phyloP scores from a whole-genome alignment of 768 basidiomycete species.

The Neoboletus brunneissimus region DNA sequence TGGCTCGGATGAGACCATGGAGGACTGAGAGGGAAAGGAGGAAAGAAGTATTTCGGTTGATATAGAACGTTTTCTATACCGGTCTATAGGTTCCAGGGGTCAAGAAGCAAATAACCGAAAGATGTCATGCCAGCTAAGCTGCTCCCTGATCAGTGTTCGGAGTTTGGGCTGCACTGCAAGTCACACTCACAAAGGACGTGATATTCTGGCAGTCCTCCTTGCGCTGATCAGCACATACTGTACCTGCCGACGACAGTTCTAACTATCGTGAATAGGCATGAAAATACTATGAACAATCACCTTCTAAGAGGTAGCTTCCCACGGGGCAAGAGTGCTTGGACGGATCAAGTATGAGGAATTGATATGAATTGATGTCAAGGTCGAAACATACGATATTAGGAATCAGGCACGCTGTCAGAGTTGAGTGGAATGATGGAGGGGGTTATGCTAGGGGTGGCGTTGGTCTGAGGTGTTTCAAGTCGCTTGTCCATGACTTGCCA shows the following conservation, averaged over 20 bases:
- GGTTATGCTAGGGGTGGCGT: too few species aligned
- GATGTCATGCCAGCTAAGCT: neutral
- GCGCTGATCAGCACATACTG: neutral
- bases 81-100: neutral
- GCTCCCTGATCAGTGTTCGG: neutral
- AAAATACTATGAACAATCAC: neutral
- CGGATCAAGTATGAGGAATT: neutral
- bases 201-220: neutral
- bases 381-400: neutral
- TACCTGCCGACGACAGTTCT: neutral
- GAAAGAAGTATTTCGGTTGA: neutral
- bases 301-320: neutral
- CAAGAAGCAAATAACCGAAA: neutral
- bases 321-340: neutral
- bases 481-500: neutral
- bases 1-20: neutral
- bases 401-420: neutral
- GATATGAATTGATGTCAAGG: neutral
- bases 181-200: neutral
- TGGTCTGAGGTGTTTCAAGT: neutral
- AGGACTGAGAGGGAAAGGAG: neutral
- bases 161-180: neutral
- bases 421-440: neutral
- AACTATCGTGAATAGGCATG: neutral
- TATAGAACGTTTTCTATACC: neutral